Conservation (phyloP, 768 basidiomycete species). For the Kwoniella dejecticola region DNA sequence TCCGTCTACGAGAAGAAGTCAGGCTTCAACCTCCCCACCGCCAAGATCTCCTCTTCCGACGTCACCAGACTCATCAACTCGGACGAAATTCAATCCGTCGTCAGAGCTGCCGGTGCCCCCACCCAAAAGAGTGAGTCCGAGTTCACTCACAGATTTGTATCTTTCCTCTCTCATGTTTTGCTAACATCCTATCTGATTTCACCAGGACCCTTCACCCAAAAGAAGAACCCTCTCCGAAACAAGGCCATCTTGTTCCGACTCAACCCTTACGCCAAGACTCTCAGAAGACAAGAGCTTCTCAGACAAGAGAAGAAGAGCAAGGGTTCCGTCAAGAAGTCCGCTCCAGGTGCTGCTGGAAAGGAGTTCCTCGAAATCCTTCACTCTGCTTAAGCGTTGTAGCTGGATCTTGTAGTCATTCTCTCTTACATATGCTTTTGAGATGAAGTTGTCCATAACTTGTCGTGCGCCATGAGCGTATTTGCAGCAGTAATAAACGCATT, state of each 20-base stretch:
- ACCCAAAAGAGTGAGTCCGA: constrained; percentile 69
- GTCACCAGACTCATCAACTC: constrained; percentile 98
- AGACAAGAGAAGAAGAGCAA: constrained; percentile 51
- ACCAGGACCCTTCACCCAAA: constrained; percentile 82
- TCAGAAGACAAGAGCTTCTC: constrained; percentile 78
- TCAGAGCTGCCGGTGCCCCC: constrained; percentile 84
- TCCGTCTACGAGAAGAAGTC: constrained; percentile 83
- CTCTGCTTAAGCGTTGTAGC: constrained; percentile 45
- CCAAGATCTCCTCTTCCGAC: constrained; percentile 97
- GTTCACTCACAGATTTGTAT: no score
- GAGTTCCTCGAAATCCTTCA: constrained; percentile 81
- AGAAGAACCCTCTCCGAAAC: constrained; percentile 98
- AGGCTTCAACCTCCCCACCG: constrained; percentile 74
- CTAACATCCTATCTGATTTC: background rate
- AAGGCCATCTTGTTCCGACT: constrained; percentile 92
- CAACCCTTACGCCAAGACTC: constrained; percentile 96
- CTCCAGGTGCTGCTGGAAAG: constrained; percentile 69
- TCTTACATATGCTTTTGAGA: constrained; percentile 15
- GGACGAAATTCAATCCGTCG: constrained; percentile 94
- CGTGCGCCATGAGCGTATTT: background rate
- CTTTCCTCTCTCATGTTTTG: no score
- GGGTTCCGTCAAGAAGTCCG: constrained; percentile 64
- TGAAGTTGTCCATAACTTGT: constrained; percentile 12
- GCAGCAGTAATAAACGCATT: background rate
- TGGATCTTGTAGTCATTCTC: constrained; percentile 20